phyloP scores from a whole-genome alignment of 1,284 basidiomycete species.

The Marasmius sp. region DNA sequence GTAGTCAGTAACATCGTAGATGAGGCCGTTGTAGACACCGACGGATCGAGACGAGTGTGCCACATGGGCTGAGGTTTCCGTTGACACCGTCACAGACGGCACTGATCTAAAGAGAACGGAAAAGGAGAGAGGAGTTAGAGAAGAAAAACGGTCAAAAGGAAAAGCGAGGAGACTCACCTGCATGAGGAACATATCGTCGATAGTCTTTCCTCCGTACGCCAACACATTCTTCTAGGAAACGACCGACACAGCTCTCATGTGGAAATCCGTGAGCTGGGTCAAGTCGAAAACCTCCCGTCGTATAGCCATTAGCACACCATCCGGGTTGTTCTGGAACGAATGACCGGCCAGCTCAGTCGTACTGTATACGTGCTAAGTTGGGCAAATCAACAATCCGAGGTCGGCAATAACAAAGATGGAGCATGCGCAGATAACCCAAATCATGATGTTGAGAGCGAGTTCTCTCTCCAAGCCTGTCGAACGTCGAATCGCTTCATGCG shows the following conservation, averaged over 20 bases:
- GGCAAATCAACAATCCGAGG: slow-evolving; percentile 89
- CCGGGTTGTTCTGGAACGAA: no score
- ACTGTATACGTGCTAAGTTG: slow-evolving; percentile 90
- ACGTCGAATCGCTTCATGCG: slow-evolving; percentile 95
- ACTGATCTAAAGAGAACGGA: slow-evolving; percentile 72
- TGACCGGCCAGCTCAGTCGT: slow-evolving; percentile 75
- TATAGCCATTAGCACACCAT: slow-evolving; percentile 80
- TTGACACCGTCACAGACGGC: slow-evolving; percentile 89
- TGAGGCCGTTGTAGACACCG: no score
- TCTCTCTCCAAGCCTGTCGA: slow-evolving; percentile 96
- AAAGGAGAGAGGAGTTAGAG: slow-evolving; percentile 13
- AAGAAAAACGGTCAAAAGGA: neutral
- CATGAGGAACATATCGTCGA: slow-evolving; percentile 88
- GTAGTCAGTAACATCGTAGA: no score
- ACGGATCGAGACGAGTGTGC: slow-evolving; percentile 58
- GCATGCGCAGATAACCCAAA: slow-evolving; percentile 90
- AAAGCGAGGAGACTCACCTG: slow-evolving; percentile 55
- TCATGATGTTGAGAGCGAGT: slow-evolving; percentile 94
- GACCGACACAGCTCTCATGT: slow-evolving; percentile 71
- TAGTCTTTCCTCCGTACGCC: slow-evolving; percentile 80
- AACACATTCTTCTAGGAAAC: slow-evolving; percentile 75
- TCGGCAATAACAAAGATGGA: slow-evolving; percentile 93
- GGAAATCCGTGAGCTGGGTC: slow-evolving; percentile 55
- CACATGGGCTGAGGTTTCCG: slow-evolving; percentile 83
- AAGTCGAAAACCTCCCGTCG: slow-evolving; percentile 94